These are phyloP conservation scores for Dactylella cylindrospora DNA, from an alignment of 2,329 filamentous ascomycete genomes.

Conservation along the genomic window DNA sequence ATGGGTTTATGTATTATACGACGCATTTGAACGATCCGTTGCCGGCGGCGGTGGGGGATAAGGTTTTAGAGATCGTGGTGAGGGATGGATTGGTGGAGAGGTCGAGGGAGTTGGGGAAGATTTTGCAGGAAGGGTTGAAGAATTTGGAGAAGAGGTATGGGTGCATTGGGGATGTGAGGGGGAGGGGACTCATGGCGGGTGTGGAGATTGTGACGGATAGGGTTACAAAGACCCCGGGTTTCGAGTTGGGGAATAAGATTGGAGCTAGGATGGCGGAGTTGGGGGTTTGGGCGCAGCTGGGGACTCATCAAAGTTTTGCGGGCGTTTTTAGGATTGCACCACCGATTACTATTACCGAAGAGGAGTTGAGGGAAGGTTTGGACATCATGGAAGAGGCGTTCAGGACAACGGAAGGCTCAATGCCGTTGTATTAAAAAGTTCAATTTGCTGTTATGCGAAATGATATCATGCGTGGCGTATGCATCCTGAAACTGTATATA, in stretches of 20 bases:
- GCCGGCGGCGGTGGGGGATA: constrained; percentile 62
- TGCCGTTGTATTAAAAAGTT: constrained; percentile 49
- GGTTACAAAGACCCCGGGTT: constrained; percentile 56
- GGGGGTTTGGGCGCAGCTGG: constrained; percentile 62
- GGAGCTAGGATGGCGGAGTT: constrained; percentile 57
- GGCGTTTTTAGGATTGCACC: constrained; percentile 64
- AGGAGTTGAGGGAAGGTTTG: constrained; percentile 59
- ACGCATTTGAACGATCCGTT: constrained; percentile 66
- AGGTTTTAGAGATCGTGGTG: constrained; percentile 64
- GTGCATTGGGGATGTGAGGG: constrained; percentile 65
- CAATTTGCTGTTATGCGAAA: no score
- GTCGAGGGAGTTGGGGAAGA: constrained; percentile 54
- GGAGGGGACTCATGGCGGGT: constrained; percentile 62
- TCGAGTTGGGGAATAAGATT: constrained; percentile 57
- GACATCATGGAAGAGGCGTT: constrained; percentile 62
- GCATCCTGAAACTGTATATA: no score
- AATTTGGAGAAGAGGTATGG: constrained; percentile 58
- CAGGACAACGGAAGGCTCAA: constrained; percentile 50
- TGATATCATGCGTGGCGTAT: no score
- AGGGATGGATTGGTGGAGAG: constrained; percentile 59
- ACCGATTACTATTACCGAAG: constrained; percentile 61
- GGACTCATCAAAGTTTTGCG: constrained; percentile 59
- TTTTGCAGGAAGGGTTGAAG: constrained; percentile 57
- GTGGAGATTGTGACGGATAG: constrained; percentile 61
- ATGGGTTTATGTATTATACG: constrained; percentile 62